Percentiles rank a stretch among this genome's conserved stretches.
Conservation (phyloP, 176 grass and related monocot species). For the Oryza longistaminata region DNA sequence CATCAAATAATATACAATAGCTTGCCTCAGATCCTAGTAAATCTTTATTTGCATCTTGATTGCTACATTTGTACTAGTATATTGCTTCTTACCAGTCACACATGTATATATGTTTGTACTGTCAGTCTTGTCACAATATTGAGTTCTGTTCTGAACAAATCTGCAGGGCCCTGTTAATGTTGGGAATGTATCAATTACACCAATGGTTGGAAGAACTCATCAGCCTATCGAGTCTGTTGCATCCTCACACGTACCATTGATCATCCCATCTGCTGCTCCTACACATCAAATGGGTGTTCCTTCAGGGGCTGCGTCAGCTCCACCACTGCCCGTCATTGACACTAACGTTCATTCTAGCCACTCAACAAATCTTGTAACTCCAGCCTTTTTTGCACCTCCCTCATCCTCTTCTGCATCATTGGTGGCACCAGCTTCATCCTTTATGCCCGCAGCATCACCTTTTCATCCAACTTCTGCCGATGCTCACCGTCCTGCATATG, state of each 20-base stretch:
- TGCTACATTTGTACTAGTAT: slow-evolving; percentile 22
- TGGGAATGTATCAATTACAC: slow-evolving; percentile 44
- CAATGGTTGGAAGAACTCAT: slow-evolving; percentile 41
- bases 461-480: slow-evolving; percentile 42
- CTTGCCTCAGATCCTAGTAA: background rate
- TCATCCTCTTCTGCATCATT: slow-evolving; percentile 48
- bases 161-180: slow-evolving; percentile 52
- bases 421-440: slow-evolving; percentile 39
- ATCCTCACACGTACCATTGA: slow-evolving; percentile 42
- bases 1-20: background rate
- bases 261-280: slow-evolving; percentile 35
- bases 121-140: background rate
- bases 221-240: slow-evolving; percentile 28
- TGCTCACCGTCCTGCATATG: slow-evolving; percentile 44
- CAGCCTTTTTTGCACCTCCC: slow-evolving; percentile 60
- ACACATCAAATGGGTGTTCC: slow-evolving; percentile 47
- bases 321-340: slow-evolving; percentile 46
- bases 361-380: slow-evolving; percentile 67
- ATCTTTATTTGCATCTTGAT: slow-evolving; percentile 23
- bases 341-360: slow-evolving; percentile 28
- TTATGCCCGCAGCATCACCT: slow-evolving; percentile 45
- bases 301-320: slow-evolving; percentile 51
- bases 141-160: slow-evolving; percentile 24
- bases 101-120: slow-evolving; percentile 1
- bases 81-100: background rate